phyloP scores from a whole-genome alignment of 208 protist genomes.

The Acanthamoeba sp. region DNA sequence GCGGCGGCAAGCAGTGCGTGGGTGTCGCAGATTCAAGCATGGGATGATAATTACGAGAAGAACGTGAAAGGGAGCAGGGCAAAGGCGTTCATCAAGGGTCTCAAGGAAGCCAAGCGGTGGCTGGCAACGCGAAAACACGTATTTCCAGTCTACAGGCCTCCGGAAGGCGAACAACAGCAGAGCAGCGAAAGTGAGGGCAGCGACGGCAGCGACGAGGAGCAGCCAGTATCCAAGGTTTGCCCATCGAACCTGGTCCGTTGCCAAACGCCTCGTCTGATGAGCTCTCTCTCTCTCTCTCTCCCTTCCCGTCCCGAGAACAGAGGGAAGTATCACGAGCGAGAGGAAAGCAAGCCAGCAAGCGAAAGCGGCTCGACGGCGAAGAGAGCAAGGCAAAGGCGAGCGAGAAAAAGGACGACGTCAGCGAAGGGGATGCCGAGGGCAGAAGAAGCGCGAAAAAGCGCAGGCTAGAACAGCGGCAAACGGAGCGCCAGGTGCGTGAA shows the following conservation, averaged over 20 bases:
- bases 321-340: too few species aligned
- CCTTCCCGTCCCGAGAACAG: too few species aligned
- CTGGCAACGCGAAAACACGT: background rate
- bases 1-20: background rate
- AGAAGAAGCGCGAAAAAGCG: background rate
- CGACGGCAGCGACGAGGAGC: background rate
- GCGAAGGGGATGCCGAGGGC: background rate
- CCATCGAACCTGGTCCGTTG: background rate
- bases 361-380: too few species aligned
- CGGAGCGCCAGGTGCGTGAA: background rate
- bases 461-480: background rate
- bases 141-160: background rate
- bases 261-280: background rate
- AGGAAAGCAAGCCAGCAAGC: background rate
- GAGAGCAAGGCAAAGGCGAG: too few species aligned
- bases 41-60: background rate
- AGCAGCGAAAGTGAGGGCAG: background rate
- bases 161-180: background rate
- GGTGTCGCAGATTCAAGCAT: background rate
- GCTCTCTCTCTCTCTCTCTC: too few species aligned
- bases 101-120: background rate
- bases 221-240: background rate
- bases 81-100: background rate
- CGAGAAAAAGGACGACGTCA: background rate
- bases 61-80: background rate